Evolutionary conservation across 2,329 filamentous ascomycete species (phyloP).

Genomic region (Byssochlamys sp.): DNA sequence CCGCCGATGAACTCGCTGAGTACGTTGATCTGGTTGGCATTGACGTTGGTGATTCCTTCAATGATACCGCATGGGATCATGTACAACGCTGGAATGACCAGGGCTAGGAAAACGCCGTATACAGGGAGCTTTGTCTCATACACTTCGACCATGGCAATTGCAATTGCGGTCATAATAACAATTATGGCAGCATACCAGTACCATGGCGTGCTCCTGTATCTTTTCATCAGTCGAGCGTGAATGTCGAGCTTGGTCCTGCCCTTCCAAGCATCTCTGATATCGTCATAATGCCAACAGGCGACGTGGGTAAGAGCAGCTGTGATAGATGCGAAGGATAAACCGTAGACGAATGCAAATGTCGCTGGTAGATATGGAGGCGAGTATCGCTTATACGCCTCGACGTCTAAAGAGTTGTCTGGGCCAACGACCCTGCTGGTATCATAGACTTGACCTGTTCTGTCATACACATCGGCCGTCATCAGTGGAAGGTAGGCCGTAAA

Average conservation of each 20-base stretch:
- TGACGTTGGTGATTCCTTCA: slow-evolving; percentile 36
- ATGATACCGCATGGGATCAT: slow-evolving; percentile 39
- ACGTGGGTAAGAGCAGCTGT: slow-evolving; percentile 37
- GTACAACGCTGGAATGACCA: slow-evolving; percentile 34
- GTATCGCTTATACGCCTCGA: slow-evolving; percentile 51
- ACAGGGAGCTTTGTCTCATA: slow-evolving; percentile 36
- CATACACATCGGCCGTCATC: slow-evolving; percentile 48
- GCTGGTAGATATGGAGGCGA: slow-evolving; percentile 54
- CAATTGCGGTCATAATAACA: slow-evolving; percentile 18
- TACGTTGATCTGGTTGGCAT: slow-evolving; percentile 37
- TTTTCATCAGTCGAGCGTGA: slow-evolving; percentile 32
- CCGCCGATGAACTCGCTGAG: slow-evolving; percentile 38
- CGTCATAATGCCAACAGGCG: slow-evolving; percentile 18
- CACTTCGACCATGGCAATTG: slow-evolving; percentile 29
- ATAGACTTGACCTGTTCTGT: slow-evolving; percentile 51
- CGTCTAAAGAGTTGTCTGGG: slow-evolving; percentile 45
- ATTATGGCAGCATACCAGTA: slow-evolving; percentile 36
- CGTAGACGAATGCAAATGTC: slow-evolving; percentile 46
- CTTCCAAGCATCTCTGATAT: slow-evolving; percentile 19
- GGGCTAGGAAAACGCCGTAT: slow-evolving; percentile 34
- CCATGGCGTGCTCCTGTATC: slow-evolving; percentile 31
- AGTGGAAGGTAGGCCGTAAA: slow-evolving; percentile 50
- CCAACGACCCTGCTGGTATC: slow-evolving; percentile 50
- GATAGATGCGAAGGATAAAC: slow-evolving; percentile 55
- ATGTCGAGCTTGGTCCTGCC: slow-evolving; percentile 33